Evolutionary conservation across 1,139 yeast species (phyloP).

Genomic region (Hemisphaericaspora lyxosophila): DNA sequence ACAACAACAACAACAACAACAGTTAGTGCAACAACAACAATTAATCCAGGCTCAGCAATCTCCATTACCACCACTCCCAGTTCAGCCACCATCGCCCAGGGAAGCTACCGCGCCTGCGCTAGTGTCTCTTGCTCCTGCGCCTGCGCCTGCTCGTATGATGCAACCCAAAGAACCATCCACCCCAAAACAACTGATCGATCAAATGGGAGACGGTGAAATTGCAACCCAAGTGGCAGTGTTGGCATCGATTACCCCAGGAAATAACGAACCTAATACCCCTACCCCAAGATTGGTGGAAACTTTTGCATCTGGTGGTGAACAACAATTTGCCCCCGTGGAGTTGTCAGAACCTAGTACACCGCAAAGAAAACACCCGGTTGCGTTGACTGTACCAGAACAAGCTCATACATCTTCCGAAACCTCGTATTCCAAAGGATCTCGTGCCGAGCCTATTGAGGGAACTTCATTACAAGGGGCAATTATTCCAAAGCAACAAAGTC

Average conservation of each 20-base stretch:
- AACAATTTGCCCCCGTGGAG: slow-evolving; percentile 12
- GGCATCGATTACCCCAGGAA: slow-evolving; percentile 9
- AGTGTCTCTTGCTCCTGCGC: slow-evolving; percentile 13
- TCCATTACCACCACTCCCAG: slow-evolving; percentile 6
- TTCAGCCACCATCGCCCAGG: slow-evolving; percentile 5
- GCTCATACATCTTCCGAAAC: slow-evolving; percentile 56
- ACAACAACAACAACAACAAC: slow-evolving; percentile 19
- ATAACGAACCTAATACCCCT: slow-evolving; percentile 8
- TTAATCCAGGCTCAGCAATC: slow-evolving; percentile 1
- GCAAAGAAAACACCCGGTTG: slow-evolving; percentile 17
- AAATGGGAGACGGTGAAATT: slow-evolving; percentile 11
- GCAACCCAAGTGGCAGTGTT: slow-evolving; percentile 16
- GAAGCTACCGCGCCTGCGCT: no score
- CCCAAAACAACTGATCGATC: slow-evolving; percentile 11
- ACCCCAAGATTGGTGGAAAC: slow-evolving; percentile 14
- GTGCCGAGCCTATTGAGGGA: slow-evolving; percentile 8
- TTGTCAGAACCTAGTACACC: slow-evolving; percentile 21
- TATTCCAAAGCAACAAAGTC: slow-evolving; percentile 39
- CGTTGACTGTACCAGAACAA: slow-evolving; percentile 59
- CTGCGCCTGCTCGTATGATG: slow-evolving; percentile 9
- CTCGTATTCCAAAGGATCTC: slow-evolving; percentile 18
- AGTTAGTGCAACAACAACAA: slow-evolving; percentile 5
- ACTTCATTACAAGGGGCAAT: slow-evolving; percentile 1
- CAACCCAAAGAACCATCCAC: slow-evolving; percentile 6
- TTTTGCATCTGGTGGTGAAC: slow-evolving; percentile 2